Evolutionary conservation across 345 rosid genomes (phyloP).

Genomic region (Cardamine resedifolia): DNA sequence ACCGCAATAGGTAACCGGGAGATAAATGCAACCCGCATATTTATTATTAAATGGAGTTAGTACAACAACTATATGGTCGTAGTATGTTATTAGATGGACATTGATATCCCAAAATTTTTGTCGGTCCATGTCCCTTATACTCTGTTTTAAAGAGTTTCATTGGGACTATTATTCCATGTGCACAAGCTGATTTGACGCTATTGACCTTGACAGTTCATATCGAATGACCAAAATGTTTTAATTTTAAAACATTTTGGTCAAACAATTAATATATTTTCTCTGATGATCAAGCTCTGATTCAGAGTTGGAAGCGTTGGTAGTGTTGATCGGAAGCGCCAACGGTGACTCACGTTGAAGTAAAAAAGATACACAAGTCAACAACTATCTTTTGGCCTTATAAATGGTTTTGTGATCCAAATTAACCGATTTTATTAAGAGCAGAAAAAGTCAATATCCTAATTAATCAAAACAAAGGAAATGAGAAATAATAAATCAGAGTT

Average conservation of each 20-base stretch:
- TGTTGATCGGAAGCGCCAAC: too few relatives aligned
- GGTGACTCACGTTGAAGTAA: too few relatives aligned
- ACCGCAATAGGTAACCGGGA: slow-evolving; percentile 40
- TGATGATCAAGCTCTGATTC: too few relatives aligned
- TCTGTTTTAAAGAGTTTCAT: slow-evolving; percentile 19
- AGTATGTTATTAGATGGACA: slow-evolving; percentile 12
- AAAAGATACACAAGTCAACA: too few relatives aligned
- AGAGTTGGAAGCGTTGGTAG: too few relatives aligned
- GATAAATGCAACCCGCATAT: slow-evolving; percentile 37
- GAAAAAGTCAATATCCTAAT: too few relatives aligned
- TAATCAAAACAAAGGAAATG: too few relatives aligned
- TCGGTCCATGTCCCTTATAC: slow-evolving; percentile 28
- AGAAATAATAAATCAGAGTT: neutral
- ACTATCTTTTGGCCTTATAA: too few relatives aligned
- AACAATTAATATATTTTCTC: too few relatives aligned
- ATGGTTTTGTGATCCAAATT: too few relatives aligned
- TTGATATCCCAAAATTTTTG: slow-evolving; percentile 32
- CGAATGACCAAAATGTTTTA: slow-evolving; percentile 5
- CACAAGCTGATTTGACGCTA: slow-evolving; percentile 15
- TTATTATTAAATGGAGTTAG: neutral
- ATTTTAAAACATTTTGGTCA: too few relatives aligned
- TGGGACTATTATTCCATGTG: slow-evolving; percentile 24
- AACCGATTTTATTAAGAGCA: too few relatives aligned
- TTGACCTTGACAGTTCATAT: slow-evolving; percentile 15
- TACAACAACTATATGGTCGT: neutral